Evolutionary conservation across 768 basidiomycete genomes (phyloP).

Genomic region (Fistulinella prunicolor): DNA sequence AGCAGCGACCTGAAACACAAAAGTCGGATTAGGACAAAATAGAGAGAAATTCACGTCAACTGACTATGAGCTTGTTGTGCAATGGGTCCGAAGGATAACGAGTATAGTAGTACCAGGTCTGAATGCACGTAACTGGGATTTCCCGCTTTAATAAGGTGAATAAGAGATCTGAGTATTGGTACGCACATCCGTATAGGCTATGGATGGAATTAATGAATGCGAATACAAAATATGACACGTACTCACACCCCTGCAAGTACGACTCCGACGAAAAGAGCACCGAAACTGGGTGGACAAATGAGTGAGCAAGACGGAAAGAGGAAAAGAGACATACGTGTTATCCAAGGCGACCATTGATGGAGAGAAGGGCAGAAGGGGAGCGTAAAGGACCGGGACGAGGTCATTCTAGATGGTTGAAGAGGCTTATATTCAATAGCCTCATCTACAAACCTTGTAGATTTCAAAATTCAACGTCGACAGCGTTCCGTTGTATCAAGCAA

Average conservation of each 20-base stretch:
- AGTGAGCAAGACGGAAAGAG: neutral
- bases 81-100: conserved; percentile 48
- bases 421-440: too few relatives aligned
- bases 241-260: conserved; percentile 42
- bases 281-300: conserved; percentile 34
- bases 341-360: conserved; percentile 24
- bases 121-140: conserved; percentile 47
- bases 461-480: too few relatives aligned
- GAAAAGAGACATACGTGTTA: conserved; percentile 30
- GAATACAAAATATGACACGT: neutral
- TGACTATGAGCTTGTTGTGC: conserved; percentile 46
- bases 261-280: conserved; percentile 50
- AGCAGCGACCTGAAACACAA: conserved; percentile 40
- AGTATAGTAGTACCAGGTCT: conserved; percentile 53
- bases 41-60: conserved; percentile 8
- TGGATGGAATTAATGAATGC: conserved; percentile 4
- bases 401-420: too few relatives aligned
- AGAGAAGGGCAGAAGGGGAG: too few relatives aligned
- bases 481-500: too few relatives aligned
- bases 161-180: neutral
- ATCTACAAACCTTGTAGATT: too few relatives aligned
- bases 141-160: neutral
- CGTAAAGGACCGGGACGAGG: too few relatives aligned
- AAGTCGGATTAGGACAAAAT: neutral
- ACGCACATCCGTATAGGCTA: conserved; percentile 52